Conservation (phyloP, 2,329 filamentous ascomycete genomes). For the Trichoderma sp. region DNA sequence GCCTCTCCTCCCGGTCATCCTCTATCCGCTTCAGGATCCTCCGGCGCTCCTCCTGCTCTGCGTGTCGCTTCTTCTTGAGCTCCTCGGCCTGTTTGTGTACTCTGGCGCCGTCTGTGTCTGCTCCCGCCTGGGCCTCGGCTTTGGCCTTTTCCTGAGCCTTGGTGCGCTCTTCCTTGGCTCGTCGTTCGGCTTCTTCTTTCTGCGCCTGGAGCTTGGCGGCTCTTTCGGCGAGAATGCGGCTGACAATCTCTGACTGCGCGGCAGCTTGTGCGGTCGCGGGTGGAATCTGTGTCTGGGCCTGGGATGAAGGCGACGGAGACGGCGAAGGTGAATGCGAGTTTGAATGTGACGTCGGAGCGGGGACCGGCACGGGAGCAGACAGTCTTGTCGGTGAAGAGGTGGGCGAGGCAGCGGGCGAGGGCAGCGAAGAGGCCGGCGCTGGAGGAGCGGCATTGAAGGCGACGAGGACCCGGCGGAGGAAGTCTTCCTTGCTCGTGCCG, state of each 20-base stretch:
- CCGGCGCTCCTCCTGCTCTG: conserved; percentile 69
- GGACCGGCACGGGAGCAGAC: conserved; percentile 18
- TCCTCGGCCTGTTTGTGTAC: conserved; percentile 56
- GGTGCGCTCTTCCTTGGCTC: conserved; percentile 55
- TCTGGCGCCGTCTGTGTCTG: conserved; percentile 37
- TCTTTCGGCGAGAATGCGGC: conserved; percentile 54
- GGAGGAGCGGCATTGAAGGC: conserved; percentile 39
- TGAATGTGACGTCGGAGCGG: conserved; percentile 29
- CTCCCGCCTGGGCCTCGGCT: conserved; percentile 45
- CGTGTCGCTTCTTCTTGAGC: conserved; percentile 65
- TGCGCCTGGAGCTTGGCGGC: conserved; percentile 50
- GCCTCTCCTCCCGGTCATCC: conserved; percentile 72
- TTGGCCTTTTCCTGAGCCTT: conserved; percentile 53
- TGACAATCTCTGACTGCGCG: conserved; percentile 42
- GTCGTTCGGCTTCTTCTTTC: conserved; percentile 51
- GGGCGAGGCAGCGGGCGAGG: conserved; percentile 28
- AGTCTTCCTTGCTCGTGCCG: conserved; percentile 67
- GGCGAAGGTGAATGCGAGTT: background rate
- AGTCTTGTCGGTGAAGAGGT: conserved; percentile 7
- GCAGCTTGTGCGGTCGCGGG: conserved; percentile 32
- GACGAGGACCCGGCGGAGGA: conserved; percentile 52
- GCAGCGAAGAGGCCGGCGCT: conserved; percentile 26
- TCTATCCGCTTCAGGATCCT: conserved; percentile 76
- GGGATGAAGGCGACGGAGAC: background rate
- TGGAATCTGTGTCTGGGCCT: background rate